Percentiles rank a stretch among this genome's conserved stretches.
phyloP scores from a whole-genome alignment of 306 rosid genomes.

The Dryas octopetala region DNA sequence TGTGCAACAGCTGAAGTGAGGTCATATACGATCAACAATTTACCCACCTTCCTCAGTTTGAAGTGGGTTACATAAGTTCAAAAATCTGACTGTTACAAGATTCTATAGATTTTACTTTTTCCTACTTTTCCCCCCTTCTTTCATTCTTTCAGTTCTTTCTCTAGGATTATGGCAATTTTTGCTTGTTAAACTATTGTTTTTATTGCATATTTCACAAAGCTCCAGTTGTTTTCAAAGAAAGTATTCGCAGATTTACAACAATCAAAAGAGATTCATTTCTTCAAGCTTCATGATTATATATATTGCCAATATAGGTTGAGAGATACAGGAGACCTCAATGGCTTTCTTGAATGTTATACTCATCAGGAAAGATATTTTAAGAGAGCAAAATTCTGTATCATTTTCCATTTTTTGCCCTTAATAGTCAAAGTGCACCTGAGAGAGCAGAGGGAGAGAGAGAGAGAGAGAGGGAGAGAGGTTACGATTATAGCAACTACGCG shows the following conservation, averaged over 20 bases:
- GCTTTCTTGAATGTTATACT: not conserved
- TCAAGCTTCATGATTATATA: not conserved
- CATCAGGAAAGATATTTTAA: not conserved
- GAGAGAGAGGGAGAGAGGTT: constrained; percentile 32
- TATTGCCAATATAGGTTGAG: not conserved
- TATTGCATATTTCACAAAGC: not conserved
- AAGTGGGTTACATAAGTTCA: not conserved
- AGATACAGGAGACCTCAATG: not conserved
- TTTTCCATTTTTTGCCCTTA: not conserved
- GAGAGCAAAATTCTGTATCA: not conserved
- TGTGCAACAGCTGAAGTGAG: not conserved
- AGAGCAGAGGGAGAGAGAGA: not conserved
- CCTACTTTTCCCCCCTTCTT: not conserved
- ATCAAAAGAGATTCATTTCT: not conserved
- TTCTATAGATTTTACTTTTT: not conserved
- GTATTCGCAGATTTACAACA: not conserved
- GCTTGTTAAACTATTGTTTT: not conserved
- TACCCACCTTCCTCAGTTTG: not conserved
- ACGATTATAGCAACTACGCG: constrained; percentile 69
- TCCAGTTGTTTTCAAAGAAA: not conserved
- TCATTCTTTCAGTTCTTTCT: not conserved
- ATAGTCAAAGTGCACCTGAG: not conserved
- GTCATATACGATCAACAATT: not conserved
- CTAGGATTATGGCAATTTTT: not conserved
- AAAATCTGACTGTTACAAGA: not conserved